These are phyloP conservation scores for Coniochaeta sp. DNA, from an alignment of 2,329 filamentous ascomycete genomes.

Conservation along the genomic window DNA sequence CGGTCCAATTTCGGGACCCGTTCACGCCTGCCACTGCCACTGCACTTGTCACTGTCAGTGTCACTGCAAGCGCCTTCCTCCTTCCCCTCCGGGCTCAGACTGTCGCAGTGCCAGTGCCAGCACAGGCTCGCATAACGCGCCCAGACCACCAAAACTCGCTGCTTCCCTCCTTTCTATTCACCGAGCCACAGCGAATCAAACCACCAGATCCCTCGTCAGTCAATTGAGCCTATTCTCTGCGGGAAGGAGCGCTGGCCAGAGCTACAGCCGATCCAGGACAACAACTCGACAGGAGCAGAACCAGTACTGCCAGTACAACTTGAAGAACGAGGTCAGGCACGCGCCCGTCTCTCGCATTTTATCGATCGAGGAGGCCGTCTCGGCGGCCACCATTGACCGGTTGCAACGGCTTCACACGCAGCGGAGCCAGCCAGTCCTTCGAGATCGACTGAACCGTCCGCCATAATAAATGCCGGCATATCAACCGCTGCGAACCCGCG, in stretches of 20 bases:
- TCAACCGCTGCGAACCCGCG: constrained; percentile 15
- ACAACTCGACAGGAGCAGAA: neutral
- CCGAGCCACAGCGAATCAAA: neutral
- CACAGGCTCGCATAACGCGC: neutral
- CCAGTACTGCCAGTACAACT: too few relatives aligned
- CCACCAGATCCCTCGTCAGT: neutral
- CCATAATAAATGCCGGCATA: constrained; percentile 22
- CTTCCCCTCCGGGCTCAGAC: too few relatives aligned
- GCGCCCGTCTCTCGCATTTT: neutral
- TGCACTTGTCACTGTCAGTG: neutral
- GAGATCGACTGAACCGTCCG: constrained; percentile 13
- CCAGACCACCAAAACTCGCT: neutral
- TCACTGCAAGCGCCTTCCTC: neutral
- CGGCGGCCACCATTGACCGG: constrained; percentile 35
- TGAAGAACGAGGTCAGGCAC: neutral
- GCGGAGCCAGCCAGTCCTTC: constrained; percentile 13
- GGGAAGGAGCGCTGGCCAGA: neutral
- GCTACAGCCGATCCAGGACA: neutral
- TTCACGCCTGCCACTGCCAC: neutral
- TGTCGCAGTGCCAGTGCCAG: neutral
- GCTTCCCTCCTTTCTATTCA: neutral
- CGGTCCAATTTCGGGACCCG: neutral
- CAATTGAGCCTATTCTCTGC: neutral
- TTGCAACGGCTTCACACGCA: constrained; percentile 43
- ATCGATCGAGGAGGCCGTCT: constrained; percentile 31